Base-by-base conservation (phyloP, 164 flowering plant genomes). In the Echeveria elegans region DNA sequence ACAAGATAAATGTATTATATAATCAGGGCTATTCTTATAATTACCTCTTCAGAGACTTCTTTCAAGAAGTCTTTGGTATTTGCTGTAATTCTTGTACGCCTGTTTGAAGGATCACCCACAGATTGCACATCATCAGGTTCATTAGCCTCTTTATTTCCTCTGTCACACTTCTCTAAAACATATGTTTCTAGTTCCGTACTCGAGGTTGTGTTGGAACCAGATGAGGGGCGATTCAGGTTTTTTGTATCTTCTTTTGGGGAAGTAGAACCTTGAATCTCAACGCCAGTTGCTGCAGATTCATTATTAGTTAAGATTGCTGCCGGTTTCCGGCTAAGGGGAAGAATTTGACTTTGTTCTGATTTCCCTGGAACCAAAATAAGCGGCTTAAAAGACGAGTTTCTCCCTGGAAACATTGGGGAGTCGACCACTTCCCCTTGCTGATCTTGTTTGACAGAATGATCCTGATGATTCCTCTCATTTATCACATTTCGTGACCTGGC, bases 41-140 rank as follows among this genome's bases (percentile, higher is more conserved):
- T 68, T 75, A 90, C 98, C 97, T 76, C 97, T 76, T 89, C 91
- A 1, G 98, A 94, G 68, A 94, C 98, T 73, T 85, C 93, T 76
- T 91, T 94, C 97, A 96, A 88, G 9, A 88, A 80, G 48, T 94
- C 98, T 64, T 71, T 80, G 7, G 48, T 23, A 75, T 61, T 77
- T 79, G 72, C 72, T 23, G 60, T 36, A 69, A 69, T 82, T 82
- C 90, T 85, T 67, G 70, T 47, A 30, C 96, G 90, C 18, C 88
- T 88, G 62, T 69, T 77, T 62, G 64, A 71, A 61, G 66, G 62
- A 59, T 94, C 97, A 56, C 71, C 58, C 32, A 72, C 21, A 63
- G 70, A 74, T 70, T 69, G 76, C 28, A 36, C 24, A 40, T 32
- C 45, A 73, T 86, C 87, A 53, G 81, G 72, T 64, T 79, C 87